Percentiles rank a stretch among this genome's conserved stretches.
Evolutionary conservation across 495 filamentous ascomycete species (phyloP).

Genomic region (Collariella sp.): DNA sequence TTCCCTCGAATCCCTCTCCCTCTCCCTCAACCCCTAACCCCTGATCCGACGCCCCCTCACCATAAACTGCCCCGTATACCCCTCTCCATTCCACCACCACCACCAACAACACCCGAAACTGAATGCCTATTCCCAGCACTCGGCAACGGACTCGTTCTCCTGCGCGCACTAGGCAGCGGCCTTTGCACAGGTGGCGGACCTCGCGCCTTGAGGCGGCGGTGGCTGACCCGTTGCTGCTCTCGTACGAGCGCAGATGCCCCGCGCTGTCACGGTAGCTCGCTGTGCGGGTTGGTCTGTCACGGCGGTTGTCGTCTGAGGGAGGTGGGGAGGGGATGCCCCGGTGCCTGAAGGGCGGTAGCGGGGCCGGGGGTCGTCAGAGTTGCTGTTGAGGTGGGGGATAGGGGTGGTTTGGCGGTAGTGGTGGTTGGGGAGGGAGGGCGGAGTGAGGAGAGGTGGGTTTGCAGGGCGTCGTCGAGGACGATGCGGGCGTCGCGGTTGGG

Average conservation of each 20-base stretch:
- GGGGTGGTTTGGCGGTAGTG: background rate
- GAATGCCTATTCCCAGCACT: background rate
- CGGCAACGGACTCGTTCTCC: background rate
- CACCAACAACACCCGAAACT: background rate
- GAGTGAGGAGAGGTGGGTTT: conserved; percentile 21
- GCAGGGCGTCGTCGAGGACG: conserved; percentile 22
- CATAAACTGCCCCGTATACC: background rate
- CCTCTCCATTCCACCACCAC: background rate
- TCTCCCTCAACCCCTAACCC: background rate
- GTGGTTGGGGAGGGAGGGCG: background rate
- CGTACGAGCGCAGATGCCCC: background rate
- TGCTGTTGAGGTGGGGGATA: background rate
- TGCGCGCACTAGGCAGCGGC: background rate
- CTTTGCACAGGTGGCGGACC: background rate
- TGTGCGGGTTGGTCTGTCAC: background rate
- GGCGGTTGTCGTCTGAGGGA: background rate
- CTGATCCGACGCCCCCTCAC: background rate
- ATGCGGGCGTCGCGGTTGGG: conserved; percentile 21
- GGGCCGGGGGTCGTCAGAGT: background rate
- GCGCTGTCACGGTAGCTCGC: conserved; percentile 5
- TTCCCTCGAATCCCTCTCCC: background rate
- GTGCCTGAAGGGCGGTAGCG: conserved; percentile 6
- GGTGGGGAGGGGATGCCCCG: conserved; percentile 4
- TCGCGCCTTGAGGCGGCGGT: background rate
- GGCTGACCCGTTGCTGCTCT: conserved; percentile 10